Evolutionary conservation across 2,329 filamentous ascomycete species (phyloP), one percentile per base, ranked within the genome.

Genomic region (Calonectria leucothoes): DNA sequence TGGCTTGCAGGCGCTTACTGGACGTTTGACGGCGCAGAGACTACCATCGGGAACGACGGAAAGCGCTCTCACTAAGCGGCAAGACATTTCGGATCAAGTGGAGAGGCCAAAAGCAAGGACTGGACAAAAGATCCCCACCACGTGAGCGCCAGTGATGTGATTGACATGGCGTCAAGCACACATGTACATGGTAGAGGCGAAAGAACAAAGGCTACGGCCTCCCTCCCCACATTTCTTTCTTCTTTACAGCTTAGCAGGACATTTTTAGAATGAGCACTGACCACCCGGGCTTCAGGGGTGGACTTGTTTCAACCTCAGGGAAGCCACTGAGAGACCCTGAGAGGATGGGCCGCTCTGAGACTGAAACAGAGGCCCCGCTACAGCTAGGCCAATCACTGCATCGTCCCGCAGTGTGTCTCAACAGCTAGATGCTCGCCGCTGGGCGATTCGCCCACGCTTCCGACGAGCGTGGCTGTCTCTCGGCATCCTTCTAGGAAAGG

Each of bases 221-320:
- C 23, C 23, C 14, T 69, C 66, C 20, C 64, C 69, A 73, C 51
- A 37, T 69, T 70, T 66, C 20, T 29, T 42, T 14, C 63, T 14
- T 20, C 25, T 42, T n/a, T 33, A 7, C 55, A 57, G 49, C 49
- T 66, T 31, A 27, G 55, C 55, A 20, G 20, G 55, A 67, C 75
- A 74, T 79, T 80, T 79, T 80, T 80, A 78, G 78, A 75, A 76
- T 57, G 63, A 71, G 75, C 72, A 78, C 73, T 61, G 57, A 33
- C 71, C 68, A 71, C 8, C 48, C 29, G 51, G 51, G 31, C 55
- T 52, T 12, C 15, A 23, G 35, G 51, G 25, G 31, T 6, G 14
- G 76, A 72, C 72, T 52, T 72, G 79, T 81, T 81, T 81, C 79
- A 81, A 73, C 74, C 72, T 81, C 76, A 81, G 79, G 79, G 63